A percentile compares a stretch with the other conserved stretches of the same genome.
Evolutionary conservation across 2,329 filamentous ascomycete genomes (phyloP).

Genomic region (Diaporthe ilicicola): DNA sequence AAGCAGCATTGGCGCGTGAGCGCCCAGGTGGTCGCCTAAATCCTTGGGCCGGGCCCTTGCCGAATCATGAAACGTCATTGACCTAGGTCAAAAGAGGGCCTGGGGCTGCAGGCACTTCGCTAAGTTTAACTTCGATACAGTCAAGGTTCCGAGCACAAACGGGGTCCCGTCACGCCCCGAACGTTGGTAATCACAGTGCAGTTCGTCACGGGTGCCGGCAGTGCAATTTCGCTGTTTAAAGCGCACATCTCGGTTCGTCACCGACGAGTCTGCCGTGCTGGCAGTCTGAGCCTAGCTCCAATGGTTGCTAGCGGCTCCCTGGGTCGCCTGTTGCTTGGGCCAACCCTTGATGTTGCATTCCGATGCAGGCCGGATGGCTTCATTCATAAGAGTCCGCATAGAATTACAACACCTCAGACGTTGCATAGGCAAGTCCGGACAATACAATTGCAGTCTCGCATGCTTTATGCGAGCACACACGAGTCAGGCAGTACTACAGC

Average conservation of each 20-base stretch:
- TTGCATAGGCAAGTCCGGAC: background rate
- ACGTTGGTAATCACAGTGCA: background rate
- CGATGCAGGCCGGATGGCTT: background rate
- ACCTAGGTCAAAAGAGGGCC: conserved; percentile 26
- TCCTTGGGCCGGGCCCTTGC: conserved; percentile 11
- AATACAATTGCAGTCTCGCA: background rate
- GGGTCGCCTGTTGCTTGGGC: background rate
- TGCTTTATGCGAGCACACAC: background rate
- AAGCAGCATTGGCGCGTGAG: conserved; percentile 12
- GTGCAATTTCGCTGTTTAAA: conserved; percentile 5
- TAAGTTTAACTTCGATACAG: conserved; percentile 26
- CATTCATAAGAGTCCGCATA: background rate
- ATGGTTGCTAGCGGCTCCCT: background rate
- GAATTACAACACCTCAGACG: background rate
- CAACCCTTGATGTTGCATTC: conserved; percentile 14
- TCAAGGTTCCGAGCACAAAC: conserved; percentile 4
- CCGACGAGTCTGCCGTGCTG: conserved; percentile 1
- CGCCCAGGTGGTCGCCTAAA: background rate
- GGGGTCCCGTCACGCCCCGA: conserved; percentile 1
- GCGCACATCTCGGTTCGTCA: conserved; percentile 16
- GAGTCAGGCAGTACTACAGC: background rate
- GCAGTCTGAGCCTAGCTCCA: background rate
- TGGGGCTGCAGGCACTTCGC: conserved; percentile 23
- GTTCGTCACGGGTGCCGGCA: background rate
- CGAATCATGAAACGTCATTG: conserved; percentile 26